Evolutionary conservation across 1,139 yeast species (phyloP), one percentile per base, ranked within the genome.

Genomic region (Saccharomyces hybrid): DNA sequence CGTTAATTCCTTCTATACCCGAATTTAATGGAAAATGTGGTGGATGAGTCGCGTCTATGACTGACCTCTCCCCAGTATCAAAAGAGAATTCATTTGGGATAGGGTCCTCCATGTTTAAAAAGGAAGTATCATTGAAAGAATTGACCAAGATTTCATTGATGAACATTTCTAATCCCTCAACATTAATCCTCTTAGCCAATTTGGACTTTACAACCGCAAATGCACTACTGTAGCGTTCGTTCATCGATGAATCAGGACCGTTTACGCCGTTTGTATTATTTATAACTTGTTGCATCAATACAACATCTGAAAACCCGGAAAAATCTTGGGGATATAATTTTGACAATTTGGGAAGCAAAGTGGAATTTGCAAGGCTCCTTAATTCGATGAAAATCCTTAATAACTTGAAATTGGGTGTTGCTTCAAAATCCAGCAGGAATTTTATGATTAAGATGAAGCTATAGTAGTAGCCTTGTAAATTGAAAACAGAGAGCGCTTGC

Each of bases 371-470:
- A 48, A 68, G 50, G 49, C 66, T 67, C 32, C 65, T 65, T 50
- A 68, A 53, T 50, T 67, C 69, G 3, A 65, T 61, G 47, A 62
- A 68, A n/a, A 68, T 65, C 48, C 67, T 64, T 19, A 68, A 55
- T 29, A 68, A 52, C 51, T 68, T 68, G 49, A 68, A 68, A 52
- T 68, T 68, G 14, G 71, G 71, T 6, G 68, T 67, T n/a, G 56
- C 52, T 55, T 73, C 76, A 58, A 72, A 72, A 47, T 70, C 68
- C 46, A 70, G 57, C 1, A 72, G 57, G 50, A 72, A 72, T 57
- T 72, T 72, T 1, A 73, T 62, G 38, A 72, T 61, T 47, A 67
- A 64, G 42, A 73, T 58, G 54, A 72, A 72, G 56, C 71, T 70
- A 58, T 68, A 72, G 51, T 69, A 69, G 41, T 67, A 61, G 13